These are phyloP conservation scores for Oryza brachyantha DNA, from an alignment of 176 grass and related monocot species.

Conservation along the genomic window DNA sequence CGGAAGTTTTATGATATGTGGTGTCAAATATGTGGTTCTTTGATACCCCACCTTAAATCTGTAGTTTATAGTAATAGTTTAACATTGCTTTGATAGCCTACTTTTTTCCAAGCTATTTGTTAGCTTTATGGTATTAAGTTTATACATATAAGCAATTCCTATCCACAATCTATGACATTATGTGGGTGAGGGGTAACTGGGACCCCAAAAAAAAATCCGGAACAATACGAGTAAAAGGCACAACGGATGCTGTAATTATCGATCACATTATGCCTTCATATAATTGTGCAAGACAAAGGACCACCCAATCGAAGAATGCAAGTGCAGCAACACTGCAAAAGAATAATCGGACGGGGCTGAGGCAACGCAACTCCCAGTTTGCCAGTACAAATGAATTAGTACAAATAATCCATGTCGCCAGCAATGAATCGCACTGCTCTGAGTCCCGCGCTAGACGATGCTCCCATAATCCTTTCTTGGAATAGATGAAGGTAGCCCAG, in stretches of 20 bases:
- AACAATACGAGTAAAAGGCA: neutral
- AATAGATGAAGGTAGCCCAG: slow-evolving; percentile 37
- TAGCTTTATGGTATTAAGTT: too few relatives aligned
- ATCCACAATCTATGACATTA: too few relatives aligned
- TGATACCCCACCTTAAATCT: too few relatives aligned
- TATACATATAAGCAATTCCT: too few relatives aligned
- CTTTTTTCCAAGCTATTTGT: too few relatives aligned
- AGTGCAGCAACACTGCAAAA: slow-evolving; percentile 20
- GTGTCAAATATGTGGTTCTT: too few relatives aligned
- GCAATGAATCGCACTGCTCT: slow-evolving; percentile 48
- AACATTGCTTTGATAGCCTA: too few relatives aligned
- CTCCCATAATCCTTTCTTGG: slow-evolving; percentile 65
- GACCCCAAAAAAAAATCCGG: neutral
- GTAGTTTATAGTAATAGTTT: too few relatives aligned
- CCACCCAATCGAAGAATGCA: slow-evolving; percentile 20
- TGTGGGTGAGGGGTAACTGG: too few relatives aligned
- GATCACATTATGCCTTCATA: slow-evolving; percentile 41
- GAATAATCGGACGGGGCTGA: slow-evolving; percentile 17
- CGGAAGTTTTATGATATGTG: too few relatives aligned
- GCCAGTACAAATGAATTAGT: neutral
- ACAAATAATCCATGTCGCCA: slow-evolving; percentile 35
- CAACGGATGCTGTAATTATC: slow-evolving; percentile 25
- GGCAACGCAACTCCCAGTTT: slow-evolving; percentile 29
- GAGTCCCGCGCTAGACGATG: slow-evolving; percentile 34
- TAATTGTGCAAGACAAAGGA: neutral